Percentiles rank a stretch among this genome's conserved stretches.
Conservation (phyloP, 495 filamentous ascomycete genomes). For the Penicillium daleae region DNA sequence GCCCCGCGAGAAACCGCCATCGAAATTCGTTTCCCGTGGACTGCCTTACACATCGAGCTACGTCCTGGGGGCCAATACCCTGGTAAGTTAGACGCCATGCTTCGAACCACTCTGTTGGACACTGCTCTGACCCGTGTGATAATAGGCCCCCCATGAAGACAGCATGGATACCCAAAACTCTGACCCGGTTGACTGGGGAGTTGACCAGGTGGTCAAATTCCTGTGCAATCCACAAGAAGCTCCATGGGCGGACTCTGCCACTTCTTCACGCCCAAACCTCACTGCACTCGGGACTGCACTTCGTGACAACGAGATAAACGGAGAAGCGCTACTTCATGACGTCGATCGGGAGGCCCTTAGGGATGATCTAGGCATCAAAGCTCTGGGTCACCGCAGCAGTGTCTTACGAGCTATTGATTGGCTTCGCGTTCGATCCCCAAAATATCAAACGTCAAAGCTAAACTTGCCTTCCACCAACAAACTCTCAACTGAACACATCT, state of each 20-base stretch:
- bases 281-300: constrained; percentile 55
- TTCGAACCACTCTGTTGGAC: background rate
- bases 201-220: constrained; percentile 65
- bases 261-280: constrained; percentile 52
- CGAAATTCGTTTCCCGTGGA: background rate
- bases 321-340: constrained; percentile 59
- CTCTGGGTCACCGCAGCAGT: constrained; percentile 48
- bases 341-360: constrained; percentile 49
- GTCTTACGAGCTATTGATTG: constrained; percentile 51
- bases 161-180: constrained; percentile 21
- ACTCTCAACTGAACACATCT: background rate
- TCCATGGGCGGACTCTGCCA: constrained; percentile 41
- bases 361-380: constrained; percentile 54
- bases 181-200: constrained; percentile 71
- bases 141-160: constrained; percentile 13
- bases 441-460: constrained; percentile 32
- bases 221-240: constrained; percentile 59
- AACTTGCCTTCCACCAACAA: background rate
- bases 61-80: constrained; percentile 9
- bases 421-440: constrained; percentile 46
- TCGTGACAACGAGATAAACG: constrained; percentile 62
- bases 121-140: background rate
- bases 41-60: background rate
- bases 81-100: constrained; percentile 6
- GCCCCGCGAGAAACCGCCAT: background rate